These are phyloP conservation scores for Gossypium mustelinum DNA, from an alignment of 345 rosid species.

Conservation along the genomic window DNA sequence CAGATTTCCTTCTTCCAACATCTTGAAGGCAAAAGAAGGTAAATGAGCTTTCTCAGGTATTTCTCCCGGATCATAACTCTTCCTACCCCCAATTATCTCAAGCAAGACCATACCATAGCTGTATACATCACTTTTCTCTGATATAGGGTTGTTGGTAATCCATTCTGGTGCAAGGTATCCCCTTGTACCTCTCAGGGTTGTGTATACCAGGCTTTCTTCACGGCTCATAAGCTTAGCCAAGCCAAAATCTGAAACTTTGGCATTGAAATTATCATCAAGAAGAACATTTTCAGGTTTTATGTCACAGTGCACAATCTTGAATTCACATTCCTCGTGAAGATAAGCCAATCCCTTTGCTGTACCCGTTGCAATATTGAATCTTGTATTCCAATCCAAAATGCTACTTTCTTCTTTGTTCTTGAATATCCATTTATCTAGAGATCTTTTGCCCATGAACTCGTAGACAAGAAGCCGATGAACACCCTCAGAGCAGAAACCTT, in stretches of 20 bases:
- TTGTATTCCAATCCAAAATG: conserved; percentile 50
- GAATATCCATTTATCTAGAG: conserved; percentile 56
- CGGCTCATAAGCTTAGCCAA: conserved; percentile 52
- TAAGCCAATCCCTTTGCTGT: conserved; percentile 61
- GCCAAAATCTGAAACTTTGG: conserved; percentile 63
- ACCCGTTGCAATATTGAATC: conserved; percentile 53
- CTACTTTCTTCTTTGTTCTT: conserved; percentile 25
- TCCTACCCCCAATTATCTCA: conserved; percentile 58
- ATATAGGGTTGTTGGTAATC: conserved; percentile 36
- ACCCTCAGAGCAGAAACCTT: conserved; percentile 53
- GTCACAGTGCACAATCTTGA: conserved; percentile 54
- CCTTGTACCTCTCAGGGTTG: conserved; percentile 38
- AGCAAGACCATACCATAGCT: conserved; percentile 52
- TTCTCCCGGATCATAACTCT: conserved; percentile 29
- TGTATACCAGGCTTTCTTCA: conserved; percentile 20
- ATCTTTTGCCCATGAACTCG: conserved; percentile 53
- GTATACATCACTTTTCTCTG: conserved; percentile 35
- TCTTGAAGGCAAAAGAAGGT: conserved; percentile 48
- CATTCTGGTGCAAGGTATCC: conserved; percentile 70
- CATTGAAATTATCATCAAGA: conserved; percentile 46
- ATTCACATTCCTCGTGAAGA: conserved; percentile 61
- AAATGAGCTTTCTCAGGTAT: conserved; percentile 34
- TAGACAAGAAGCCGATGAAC: conserved; percentile 51
- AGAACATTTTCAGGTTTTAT: conserved; percentile 60
- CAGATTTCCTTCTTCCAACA: conserved; percentile 38